Evolutionary conservation across 1,284 basidiomycete genomes (phyloP), one percentile per base, ranked within the genome.

Genomic region (Irpex lacteus): DNA sequence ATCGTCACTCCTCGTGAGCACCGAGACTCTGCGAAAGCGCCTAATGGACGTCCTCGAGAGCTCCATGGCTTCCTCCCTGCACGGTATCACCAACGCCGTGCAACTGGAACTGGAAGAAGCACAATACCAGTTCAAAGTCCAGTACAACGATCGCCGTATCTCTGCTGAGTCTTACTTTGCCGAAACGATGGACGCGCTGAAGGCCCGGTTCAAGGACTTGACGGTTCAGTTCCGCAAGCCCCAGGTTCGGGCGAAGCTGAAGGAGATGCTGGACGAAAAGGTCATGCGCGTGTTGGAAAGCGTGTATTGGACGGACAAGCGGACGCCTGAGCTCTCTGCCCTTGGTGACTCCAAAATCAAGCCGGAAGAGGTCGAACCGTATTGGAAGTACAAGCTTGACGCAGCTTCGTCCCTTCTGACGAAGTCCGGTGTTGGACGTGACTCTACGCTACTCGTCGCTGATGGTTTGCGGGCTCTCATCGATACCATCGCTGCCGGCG

Each of bases 71-170:
- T 92, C 92, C 0, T 96, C 94, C 50, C 82, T 99, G 8, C 95
- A 98, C 71, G 90, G 93, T 1, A 98, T 99, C 74, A 94, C 95
- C 60, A 98, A 98, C 74, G 94, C 95, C 1, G 97, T 99, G 4
- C 96, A 98, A 72, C 86, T 98, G 40, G 98, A 99, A 76, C 85
- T 98, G 11, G 97, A 99, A 76, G 97, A 98, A 72, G 91, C 97
- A 1, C 90, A 89, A 34, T 99, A 99, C 76, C 96, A 98, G 76
- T 99, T 99, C 87, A 99, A 99, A 78, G 96, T 99, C 0, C 95
- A 98, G 76, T 99, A 99, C 82, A 99, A 99, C 74, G 98, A 99
- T 77, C 88, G 95, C 19, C 86, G 92, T 32, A 94, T 98, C 69
- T 93, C 94, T 0, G 90, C 98, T 9, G 98, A 99, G 76, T 96